Evolutionary conservation across 164 flowering plant species (phyloP), one percentile per base, ranked within the genome.

Genomic region (Cinnamomum micranthum): DNA sequence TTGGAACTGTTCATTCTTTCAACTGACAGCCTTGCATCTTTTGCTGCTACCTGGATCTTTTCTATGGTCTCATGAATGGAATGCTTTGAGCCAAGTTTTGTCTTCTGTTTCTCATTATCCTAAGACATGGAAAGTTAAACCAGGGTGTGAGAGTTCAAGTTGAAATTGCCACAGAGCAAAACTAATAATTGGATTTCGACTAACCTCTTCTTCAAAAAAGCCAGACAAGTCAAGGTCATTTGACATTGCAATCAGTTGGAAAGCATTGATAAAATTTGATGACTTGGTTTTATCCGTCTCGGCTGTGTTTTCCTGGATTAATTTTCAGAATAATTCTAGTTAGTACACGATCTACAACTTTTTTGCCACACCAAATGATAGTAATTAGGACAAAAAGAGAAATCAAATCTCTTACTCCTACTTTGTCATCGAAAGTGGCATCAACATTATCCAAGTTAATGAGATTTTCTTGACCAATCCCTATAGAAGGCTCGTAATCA

Each of bases 41-140:
- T 55, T 55, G n/a, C 60, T 55, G 60, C 60, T 55, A 3, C 6
- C 20, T 55, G 6, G 12, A 90, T 88, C 83, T 85, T 92, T 70
- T 82, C 77, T 58, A 90, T 78, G 14, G 97, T 92, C 75, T 89
- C 92, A 41, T 75, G 59, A 13, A 84, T 80, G 74, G 90, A 80
- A 67, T 85, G 86, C 75, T 82, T 80, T 58, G 97, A 87, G 22
- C 89, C 97, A 59, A 90, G 74, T 75, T 76, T 89, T 76, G 81
- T 84, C 76, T 66, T 88, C 72, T 82, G 80, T 78, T 86, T 87
- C 41, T 86, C 80, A 9, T 82, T 85, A 71, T 83, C 86, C 94
- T 89, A 86, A 86, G 35, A 85, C 80, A 11, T 82, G 10, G 47
- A 41, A 41, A 41, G 47, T 41, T 41, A 41, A 41, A 41, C 47